A percentile compares a stretch with the other conserved stretches of the same genome.
These are phyloP conservation scores for Nannochloropsis granulata DNA, from an alignment of 108 stramenopile genomes.

Conservation along the genomic window DNA sequence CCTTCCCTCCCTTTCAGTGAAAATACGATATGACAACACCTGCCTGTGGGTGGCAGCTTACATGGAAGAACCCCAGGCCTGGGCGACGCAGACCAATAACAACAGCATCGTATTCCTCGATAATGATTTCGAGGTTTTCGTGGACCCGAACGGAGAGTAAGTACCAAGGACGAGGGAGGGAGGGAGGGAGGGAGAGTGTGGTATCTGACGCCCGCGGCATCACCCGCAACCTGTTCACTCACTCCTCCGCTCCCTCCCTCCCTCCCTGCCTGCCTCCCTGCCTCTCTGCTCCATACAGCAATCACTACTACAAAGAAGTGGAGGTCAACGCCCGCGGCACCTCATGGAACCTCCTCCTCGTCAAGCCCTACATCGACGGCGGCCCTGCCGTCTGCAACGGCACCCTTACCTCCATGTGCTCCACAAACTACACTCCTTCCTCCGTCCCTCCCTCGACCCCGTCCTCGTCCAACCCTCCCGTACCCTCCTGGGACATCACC, in stretches of 20 bases:
- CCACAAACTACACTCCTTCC: not conserved
- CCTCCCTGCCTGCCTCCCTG: not conserved
- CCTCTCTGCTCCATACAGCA: not conserved
- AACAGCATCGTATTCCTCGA: not conserved
- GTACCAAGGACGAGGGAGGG: not conserved
- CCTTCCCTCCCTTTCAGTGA: not conserved
- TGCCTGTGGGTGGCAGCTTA: not conserved
- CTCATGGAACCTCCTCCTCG: constrained; percentile 62
- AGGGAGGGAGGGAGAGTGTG: not conserved
- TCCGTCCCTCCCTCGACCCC: not conserved
- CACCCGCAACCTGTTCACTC: too few relatives aligned
- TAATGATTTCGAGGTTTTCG: constrained; percentile 65
- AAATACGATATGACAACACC: not conserved
- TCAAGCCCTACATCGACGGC: constrained; percentile 63
- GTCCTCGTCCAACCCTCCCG: not conserved
- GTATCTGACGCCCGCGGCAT: too few relatives aligned
- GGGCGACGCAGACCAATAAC: not conserved
- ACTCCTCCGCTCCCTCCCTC: too few relatives aligned
- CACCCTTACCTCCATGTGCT: not conserved
- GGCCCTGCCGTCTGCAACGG: constrained; percentile 54
- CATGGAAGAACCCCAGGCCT: not conserved
- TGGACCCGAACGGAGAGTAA: constrained; percentile 46
- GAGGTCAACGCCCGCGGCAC: constrained; percentile 70
- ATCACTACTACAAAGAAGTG: constrained; percentile 68
- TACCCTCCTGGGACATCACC: not conserved